Evolutionary conservation across 2,329 filamentous ascomycete genomes (phyloP).

Genomic region (Fusarium multiceps): DNA sequence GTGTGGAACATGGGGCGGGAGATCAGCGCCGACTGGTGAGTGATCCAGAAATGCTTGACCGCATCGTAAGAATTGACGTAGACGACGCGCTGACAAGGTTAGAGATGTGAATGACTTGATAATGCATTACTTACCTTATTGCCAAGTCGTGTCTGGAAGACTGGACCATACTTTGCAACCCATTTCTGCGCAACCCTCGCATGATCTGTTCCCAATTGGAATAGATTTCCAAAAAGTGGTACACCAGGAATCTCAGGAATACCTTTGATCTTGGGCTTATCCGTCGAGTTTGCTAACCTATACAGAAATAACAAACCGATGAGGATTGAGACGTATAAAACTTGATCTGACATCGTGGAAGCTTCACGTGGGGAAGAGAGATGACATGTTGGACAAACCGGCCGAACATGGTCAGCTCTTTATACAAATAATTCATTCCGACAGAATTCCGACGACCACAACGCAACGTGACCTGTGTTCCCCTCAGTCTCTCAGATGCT

Average conservation of each 20-base stretch:
- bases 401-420: background rate
- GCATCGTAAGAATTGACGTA: constrained; percentile 84
- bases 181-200: constrained; percentile 65
- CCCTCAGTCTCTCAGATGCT: constrained; percentile 18
- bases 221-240: constrained; percentile 71
- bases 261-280: constrained; percentile 69
- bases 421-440: background rate
- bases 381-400: background rate
- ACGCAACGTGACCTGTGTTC: constrained; percentile 6
- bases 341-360: constrained; percentile 26
- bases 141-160: constrained; percentile 75
- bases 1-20: constrained; percentile 83
- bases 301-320: constrained; percentile 26
- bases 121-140: constrained; percentile 63
- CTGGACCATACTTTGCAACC: constrained; percentile 70
- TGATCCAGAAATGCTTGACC: constrained; percentile 80
- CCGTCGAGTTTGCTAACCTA: constrained; percentile 59
- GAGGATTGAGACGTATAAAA: constrained; percentile 15
- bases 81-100: constrained; percentile 67
- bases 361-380: background rate
- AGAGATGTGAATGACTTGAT: background rate
- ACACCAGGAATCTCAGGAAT: constrained; percentile 71
- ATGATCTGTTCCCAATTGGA: constrained; percentile 69
- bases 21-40: constrained; percentile 80
- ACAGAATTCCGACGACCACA: background rate